Conservation (phyloP, 352 stramenopile genomes). For the Phytophthora vignae region DNA sequence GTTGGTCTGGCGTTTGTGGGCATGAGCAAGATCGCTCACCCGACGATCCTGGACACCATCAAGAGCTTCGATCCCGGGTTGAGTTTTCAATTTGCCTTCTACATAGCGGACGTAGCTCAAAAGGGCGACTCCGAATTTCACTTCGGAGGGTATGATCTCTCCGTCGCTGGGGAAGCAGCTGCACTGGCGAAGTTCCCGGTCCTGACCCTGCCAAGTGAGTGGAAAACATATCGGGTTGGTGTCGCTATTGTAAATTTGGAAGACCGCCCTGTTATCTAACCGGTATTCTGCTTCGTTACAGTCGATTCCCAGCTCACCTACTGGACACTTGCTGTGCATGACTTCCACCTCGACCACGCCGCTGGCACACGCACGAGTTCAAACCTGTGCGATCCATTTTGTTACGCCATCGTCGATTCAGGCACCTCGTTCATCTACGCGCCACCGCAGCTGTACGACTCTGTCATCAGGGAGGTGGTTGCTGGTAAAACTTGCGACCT, state of each 20-base stretch:
- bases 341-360: conserved; percentile 40
- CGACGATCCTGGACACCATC: conserved; percentile 51
- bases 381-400: conserved; percentile 48
- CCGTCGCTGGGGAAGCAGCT: conserved; percentile 21
- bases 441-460: conserved; percentile 48
- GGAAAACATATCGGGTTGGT: background rate
- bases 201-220: conserved; percentile 41
- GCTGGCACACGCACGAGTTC: background rate
- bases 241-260: background rate
- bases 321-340: conserved; percentile 59
- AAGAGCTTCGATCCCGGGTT: conserved; percentile 37
- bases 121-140: conserved; percentile 50
- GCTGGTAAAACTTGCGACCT: conserved; percentile 40
- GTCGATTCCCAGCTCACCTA: conserved; percentile 47
- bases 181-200: conserved; percentile 55
- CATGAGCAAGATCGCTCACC: conserved; percentile 59
- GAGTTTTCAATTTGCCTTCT: conserved; percentile 52
- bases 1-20: conserved; percentile 58
- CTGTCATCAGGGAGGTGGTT: conserved; percentile 49
- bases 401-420: conserved; percentile 68
- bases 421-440: conserved; percentile 60
- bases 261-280: background rate
- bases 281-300: background rate
- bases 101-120: conserved; percentile 34
- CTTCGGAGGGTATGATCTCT: conserved; percentile 58